Base-by-base conservation (phyloP, 2,329 filamentous ascomycete species). In the Bipolaris oryzae region DNA sequence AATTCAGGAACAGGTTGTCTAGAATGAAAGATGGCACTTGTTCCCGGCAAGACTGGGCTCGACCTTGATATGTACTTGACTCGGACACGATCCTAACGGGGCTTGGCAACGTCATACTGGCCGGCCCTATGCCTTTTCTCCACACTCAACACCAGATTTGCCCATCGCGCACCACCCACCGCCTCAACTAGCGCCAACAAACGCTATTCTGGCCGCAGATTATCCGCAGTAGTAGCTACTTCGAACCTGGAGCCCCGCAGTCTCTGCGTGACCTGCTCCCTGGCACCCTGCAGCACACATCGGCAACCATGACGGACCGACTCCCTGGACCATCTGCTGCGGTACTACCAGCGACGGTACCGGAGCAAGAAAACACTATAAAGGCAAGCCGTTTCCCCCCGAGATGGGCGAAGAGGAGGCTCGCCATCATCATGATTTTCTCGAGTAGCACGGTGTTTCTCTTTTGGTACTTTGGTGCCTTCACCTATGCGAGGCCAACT, bases 391-490 rank as follows among this genome's bases (percentile, higher is more conserved):
- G 33, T 35, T 63, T 59, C 41, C 53, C 67, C 43, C 34, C 39
- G 18, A 53, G 59, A 47, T 68, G 63, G 60, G 47, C 66, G 33
- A 63, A 61, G 53, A 55, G 57, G 41, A 57, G 62, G 28, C 34
- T 66, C 35, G 37, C 53, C 6, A 39, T 63, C 33, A 61, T 64
- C 45, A 66, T 66, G 57, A 56, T 68, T 41, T 71, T 70, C 28
- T 49, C 62, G 20, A 45, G 50, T 18, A 67, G 60, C 15, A 57
- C 58, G 28, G 55, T 63, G 18, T 37, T 70, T 28, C 50, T 71
- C 13, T 68, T 68, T 37, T 67, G 62, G 59, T 62, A 63, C 16
- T 69, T 65, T 55, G 66, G 63, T 28, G 57, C 63, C 37, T 63
- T 61, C 54, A 51, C 50, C 31, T 50, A 54, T 18, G 62, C 51